phyloP scores from a whole-genome alignment of 768 basidiomycete species.

The Sutorius australiensis region DNA sequence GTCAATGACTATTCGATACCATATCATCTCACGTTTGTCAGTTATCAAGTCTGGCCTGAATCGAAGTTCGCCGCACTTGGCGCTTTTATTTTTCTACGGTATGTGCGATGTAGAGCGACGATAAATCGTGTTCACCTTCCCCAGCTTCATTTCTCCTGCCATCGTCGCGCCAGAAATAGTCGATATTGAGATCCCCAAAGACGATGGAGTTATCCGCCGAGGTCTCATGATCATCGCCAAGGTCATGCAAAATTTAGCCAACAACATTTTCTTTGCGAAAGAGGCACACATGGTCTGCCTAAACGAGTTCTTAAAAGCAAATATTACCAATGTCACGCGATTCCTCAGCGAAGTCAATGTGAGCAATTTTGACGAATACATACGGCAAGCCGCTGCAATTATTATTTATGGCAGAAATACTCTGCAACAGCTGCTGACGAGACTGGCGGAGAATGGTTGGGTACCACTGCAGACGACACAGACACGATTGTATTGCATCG shows the following conservation, averaged over 20 bases:
- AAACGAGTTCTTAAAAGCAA: constrained; percentile 68
- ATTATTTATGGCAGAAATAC: constrained; percentile 37
- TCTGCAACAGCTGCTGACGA: constrained; percentile 47
- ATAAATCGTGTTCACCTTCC: constrained; percentile 1
- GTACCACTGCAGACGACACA: constrained; percentile 78
- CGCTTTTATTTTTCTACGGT: constrained; percentile 90
- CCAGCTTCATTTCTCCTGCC: constrained; percentile 86
- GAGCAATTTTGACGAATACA: constrained; percentile 15
- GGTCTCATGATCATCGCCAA: constrained; percentile 87
- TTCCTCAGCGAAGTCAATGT: constrained; percentile 78
- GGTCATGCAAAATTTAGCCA: constrained; percentile 89
- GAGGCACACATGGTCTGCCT: constrained; percentile 81
- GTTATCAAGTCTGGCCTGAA: constrained; percentile 70
- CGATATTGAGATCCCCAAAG: constrained; percentile 75
- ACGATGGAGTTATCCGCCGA: constrained; percentile 58
- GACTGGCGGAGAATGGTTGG: constrained; percentile 66
- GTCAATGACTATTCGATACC: background rate
- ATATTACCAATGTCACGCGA: constrained; percentile 68
- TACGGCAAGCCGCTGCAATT: background rate
- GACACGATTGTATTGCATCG: constrained; percentile 81
- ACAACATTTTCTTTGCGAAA: constrained; percentile 91
- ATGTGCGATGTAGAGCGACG: constrained; percentile 7
- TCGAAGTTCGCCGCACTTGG: constrained; percentile 80
- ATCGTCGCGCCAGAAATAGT: constrained; percentile 82
- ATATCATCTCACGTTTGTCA: constrained; percentile 23